Evolutionary conservation across 2,329 filamentous ascomycete species (phyloP).

Genomic region (Dactylellina haptotyla): DNA sequence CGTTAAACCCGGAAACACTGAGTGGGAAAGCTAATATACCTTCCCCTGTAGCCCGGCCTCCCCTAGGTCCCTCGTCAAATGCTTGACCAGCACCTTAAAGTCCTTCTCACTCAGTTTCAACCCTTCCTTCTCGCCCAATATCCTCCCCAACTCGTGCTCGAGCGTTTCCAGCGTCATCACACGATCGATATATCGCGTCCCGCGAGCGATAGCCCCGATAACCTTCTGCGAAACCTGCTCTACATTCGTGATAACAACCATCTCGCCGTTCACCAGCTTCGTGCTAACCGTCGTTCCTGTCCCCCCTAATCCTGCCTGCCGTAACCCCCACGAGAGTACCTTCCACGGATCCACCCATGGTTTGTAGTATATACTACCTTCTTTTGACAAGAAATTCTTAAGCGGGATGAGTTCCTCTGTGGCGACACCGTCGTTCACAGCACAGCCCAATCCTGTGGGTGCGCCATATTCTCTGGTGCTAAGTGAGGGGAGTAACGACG

Average conservation of each 20-base stretch:
- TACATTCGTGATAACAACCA: conserved; percentile 68
- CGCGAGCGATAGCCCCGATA: conserved; percentile 62
- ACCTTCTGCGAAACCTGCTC: conserved; percentile 70
- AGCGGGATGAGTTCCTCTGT: conserved; percentile 76
- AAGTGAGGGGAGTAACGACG: conserved; percentile 75
- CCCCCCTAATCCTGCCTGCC: conserved; percentile 53
- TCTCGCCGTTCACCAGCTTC: conserved; percentile 61
- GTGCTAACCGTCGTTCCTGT: conserved; percentile 55
- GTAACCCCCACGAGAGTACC: conserved; percentile 56
- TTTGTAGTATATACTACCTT: conserved; percentile 76
- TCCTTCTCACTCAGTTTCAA: conserved; percentile 71
- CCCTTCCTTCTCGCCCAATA: conserved; percentile 63
- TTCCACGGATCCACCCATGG: conserved; percentile 61
- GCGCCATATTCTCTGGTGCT: conserved; percentile 81
- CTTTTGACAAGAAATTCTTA: conserved; percentile 72
- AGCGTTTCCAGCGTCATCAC: conserved; percentile 76
- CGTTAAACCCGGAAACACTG: conserved; percentile 42
- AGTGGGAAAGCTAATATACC: conserved; percentile 34
- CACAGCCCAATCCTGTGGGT: conserved; percentile 81
- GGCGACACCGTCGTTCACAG: conserved; percentile 78
- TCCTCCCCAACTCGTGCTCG: conserved; percentile 67
- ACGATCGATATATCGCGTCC: conserved; percentile 70
- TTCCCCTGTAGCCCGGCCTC: conserved; percentile 65
- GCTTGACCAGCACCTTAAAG: conserved; percentile 75
- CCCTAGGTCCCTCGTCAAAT: conserved; percentile 74